A percentile compares a stretch with the other conserved stretches of the same genome.
phyloP scores from a whole-genome alignment of 1,139 yeast species.

The Kodamaea sp. region DNA sequence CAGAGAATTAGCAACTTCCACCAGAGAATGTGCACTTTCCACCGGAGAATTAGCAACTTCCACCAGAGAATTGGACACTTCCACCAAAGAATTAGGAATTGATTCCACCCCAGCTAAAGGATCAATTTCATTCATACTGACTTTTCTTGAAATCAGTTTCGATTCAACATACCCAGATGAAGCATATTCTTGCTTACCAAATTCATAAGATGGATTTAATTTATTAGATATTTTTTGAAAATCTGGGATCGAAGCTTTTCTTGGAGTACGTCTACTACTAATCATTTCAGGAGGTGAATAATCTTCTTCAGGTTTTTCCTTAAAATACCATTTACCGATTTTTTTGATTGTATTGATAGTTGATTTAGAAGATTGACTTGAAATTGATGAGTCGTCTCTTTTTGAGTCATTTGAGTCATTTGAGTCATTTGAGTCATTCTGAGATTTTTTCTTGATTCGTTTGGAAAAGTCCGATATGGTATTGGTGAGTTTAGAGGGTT shows the following conservation, averaged over 20 bases:
- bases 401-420: slow-evolving; percentile 1
- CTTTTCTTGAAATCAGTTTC: not conserved
- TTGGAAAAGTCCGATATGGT: slow-evolving; percentile 37
- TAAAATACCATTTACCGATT: slow-evolving; percentile 68
- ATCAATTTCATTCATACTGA: not conserved
- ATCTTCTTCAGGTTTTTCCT: slow-evolving; percentile 26
- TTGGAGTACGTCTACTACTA: slow-evolving; percentile 46
- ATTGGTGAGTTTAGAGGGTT: slow-evolving; percentile 14
- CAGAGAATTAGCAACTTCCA: no score
- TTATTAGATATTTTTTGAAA: slow-evolving; percentile 4
- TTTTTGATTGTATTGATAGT: slow-evolving; percentile 46
- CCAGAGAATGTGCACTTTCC: no score
- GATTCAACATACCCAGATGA: not conserved
- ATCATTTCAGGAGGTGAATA: slow-evolving; percentile 67
- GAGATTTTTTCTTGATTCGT: slow-evolving; percentile 23
- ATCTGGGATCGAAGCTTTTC: slow-evolving; percentile 17
- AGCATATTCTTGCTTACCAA: slow-evolving; percentile 8
- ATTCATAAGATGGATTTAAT: slow-evolving; percentile 14
- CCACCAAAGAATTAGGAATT: no score
- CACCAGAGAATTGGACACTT: no score
- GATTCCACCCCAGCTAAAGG: no score
- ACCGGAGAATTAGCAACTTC: no score
- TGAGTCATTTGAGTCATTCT: not conserved
- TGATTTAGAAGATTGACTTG: slow-evolving; percentile 2
- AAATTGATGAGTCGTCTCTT: not conserved